Base-by-base conservation (phyloP, 148 eudicot species). In the Rhododendron ovatum region DNA sequence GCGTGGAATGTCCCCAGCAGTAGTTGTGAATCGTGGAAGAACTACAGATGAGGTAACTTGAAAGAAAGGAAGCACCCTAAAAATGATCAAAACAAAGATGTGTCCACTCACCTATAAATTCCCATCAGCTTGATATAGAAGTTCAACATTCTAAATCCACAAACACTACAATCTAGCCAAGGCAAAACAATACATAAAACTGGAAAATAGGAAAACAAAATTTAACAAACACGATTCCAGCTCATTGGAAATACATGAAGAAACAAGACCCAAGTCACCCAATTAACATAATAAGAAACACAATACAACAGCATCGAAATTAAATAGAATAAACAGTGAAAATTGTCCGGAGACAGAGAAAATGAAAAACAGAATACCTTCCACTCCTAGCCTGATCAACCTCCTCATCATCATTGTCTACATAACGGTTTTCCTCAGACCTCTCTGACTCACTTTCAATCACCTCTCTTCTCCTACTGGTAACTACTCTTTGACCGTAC, bases 331-430 rank as follows among this genome's bases (percentile, higher is more conserved):
- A 45, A 59, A 48, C 57, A 26, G 28, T 4, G 77, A 80, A 81
- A 81, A 26, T 0, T 55, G 67, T 43, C 39, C 1, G 35, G 14
- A 37, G 13, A 43, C 22, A 55, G 41, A 14, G 39, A 84, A 22
- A 74, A 17, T 45, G 78, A 82, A n/a, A 80, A 69, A 47, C 75
- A 50, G 73, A 22, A 81, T 90, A 95, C 98, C 98, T 93, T 9
- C 88, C 91, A 85, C 94, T 94, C 94, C 92, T 90, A 87, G 92
- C 92, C 89, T 93, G 98, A 88, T 91, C 93, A 87, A 96, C 98
- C 93, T 98, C 98, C 78, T 98, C 98, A 28, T 95, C 98, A 63
- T 94, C 98, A 78, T 94, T 93, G 84, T 94, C 98, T 90, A 85
- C 92, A 90, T 91, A 98, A 73, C 86, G 93, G 83, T 93, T 93